A percentile compares a stretch with the other conserved stretches of the same genome.
Evolutionary conservation across 495 filamentous ascomycete species (phyloP).

Genomic region (Oidiodendron maius): DNA sequence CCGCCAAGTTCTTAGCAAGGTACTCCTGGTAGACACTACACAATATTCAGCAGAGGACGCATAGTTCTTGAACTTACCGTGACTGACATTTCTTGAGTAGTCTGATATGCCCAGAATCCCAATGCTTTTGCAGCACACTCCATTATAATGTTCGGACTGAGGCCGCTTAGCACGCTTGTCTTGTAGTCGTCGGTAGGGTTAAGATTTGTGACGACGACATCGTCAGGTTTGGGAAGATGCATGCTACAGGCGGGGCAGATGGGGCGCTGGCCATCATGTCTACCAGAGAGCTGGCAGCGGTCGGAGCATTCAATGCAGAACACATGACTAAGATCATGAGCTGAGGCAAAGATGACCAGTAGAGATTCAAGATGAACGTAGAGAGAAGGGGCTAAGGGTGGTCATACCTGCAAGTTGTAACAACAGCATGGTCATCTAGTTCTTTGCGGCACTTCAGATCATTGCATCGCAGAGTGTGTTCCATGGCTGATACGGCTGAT

Average conservation of each 20-base stretch:
- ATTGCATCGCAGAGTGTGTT: slow-evolving; percentile 75
- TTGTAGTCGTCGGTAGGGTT: slow-evolving; percentile 93
- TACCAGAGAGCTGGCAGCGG: slow-evolving; percentile 55
- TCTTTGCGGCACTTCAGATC: slow-evolving; percentile 69
- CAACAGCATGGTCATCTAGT: slow-evolving; percentile 70
- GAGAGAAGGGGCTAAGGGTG: background rate
- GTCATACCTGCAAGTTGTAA: slow-evolving; percentile 82
- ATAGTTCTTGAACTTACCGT: background rate
- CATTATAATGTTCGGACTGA: slow-evolving; percentile 80
- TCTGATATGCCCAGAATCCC: slow-evolving; percentile 88
- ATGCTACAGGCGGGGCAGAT: slow-evolving; percentile 81
- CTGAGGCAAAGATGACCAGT: slow-evolving; percentile 1
- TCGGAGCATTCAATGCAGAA: slow-evolving; percentile 79
- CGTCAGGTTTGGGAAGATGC: slow-evolving; percentile 64
- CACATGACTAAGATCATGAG: slow-evolving; percentile 57
- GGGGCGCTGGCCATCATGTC: slow-evolving; percentile 43
- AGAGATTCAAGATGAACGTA: background rate
- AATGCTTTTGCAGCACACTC: slow-evolving; percentile 83
- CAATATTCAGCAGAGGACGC: slow-evolving; percentile 6
- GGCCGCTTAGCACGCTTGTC: slow-evolving; percentile 78
- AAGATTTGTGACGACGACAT: slow-evolving; percentile 68
- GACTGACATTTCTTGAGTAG: slow-evolving; percentile 79
- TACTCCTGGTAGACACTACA: slow-evolving; percentile 76
- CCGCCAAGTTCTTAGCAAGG: slow-evolving; percentile 63
- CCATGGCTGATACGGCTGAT: slow-evolving; percentile 52